Evolutionary conservation across 257 asterid species (phyloP).

Genomic region (Nicotiana undulata): DNA sequence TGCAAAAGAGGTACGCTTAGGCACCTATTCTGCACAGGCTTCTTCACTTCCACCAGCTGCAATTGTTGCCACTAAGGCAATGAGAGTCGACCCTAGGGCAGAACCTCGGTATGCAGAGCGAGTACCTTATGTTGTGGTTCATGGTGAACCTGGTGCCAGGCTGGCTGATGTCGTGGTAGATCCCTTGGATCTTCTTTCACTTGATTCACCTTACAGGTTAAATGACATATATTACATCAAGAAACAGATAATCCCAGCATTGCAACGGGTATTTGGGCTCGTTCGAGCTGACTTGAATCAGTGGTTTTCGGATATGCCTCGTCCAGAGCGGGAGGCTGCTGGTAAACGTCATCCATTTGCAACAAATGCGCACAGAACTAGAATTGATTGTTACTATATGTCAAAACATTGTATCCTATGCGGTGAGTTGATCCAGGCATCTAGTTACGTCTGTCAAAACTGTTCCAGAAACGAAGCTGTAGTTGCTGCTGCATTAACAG

Average conservation of each 20-base stretch:
- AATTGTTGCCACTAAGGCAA: conserved; percentile 81
- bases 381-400: conserved; percentile 74
- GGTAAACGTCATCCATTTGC: conserved; percentile 41
- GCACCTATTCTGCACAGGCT: conserved; percentile 62
- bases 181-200: conserved; percentile 61
- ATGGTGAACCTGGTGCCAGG: conserved; percentile 95
- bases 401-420: conserved; percentile 78
- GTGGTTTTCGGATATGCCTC: conserved; percentile 85
- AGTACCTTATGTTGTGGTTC: conserved; percentile 84
- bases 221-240: conserved; percentile 76
- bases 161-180: conserved; percentile 86
- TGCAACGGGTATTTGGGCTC: conserved; percentile 88
- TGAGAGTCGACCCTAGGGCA: conserved; percentile 82
- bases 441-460: conserved; percentile 45
- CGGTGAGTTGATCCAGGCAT: conserved; percentile 68
- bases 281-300: conserved; percentile 79
- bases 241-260: conserved; percentile 88
- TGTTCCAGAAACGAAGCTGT: conserved; percentile 61
- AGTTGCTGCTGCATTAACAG: conserved; percentile 57
- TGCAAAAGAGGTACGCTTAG: conserved; percentile 97
- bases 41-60: conserved; percentile 93
- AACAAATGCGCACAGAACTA: conserved; percentile 46
- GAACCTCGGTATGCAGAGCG: conserved; percentile 96
- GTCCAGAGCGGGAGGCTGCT: conserved; percentile 57
- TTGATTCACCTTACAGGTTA: conserved; percentile 76